A percentile compares a stretch with the other conserved stretches of the same genome.
These are phyloP conservation scores for Clarireedia sp. DNA, from an alignment of 2,329 filamentous ascomycete genomes.

Conservation along the genomic window DNA sequence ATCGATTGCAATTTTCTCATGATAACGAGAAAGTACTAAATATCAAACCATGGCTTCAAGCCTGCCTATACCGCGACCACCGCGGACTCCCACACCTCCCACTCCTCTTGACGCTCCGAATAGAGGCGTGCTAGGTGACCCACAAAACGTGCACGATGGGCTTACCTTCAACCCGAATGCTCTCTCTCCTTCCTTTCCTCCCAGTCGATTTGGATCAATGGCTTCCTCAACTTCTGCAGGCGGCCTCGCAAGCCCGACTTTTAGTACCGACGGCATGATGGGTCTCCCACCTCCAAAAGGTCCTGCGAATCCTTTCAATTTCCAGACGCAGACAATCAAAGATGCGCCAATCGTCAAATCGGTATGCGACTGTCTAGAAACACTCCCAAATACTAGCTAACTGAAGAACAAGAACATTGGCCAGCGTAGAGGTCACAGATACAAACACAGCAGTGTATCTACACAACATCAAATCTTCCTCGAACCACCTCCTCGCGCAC, in stretches of 20 bases:
- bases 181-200: slow-evolving; percentile 36
- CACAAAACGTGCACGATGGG: slow-evolving; percentile 23
- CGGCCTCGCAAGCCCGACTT: slow-evolving; percentile 14
- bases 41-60: slow-evolving; percentile 45
- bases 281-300: slow-evolving; percentile 22
- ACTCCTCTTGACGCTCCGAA: slow-evolving; percentile 36
- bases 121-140: slow-evolving; percentile 1
- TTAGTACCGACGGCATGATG: slow-evolving; percentile 28
- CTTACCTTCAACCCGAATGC: slow-evolving; percentile 36
- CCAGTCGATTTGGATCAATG: slow-evolving; percentile 30
- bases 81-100: slow-evolving; percentile 58
- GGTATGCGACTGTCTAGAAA: slow-evolving; percentile 39
- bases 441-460: slow-evolving; percentile 93
- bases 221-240: slow-evolving; percentile 25
- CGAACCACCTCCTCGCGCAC: slow-evolving; percentile 77
- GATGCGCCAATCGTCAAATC: slow-evolving; percentile 67
- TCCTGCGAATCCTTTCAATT: slow-evolving; percentile 76
- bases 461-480: slow-evolving; percentile 88
- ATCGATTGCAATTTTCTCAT: not conserved
- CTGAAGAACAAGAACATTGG: slow-evolving; percentile 63
- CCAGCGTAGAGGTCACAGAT: slow-evolving; percentile 89
- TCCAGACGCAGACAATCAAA: slow-evolving; percentile 73
- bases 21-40: slow-evolving; percentile 7
- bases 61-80: slow-evolving; percentile 50
- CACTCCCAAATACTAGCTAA: not conserved